Evolutionary conservation across 495 filamentous ascomycete genomes (phyloP).

Genomic region (Trichoderma reesei): DNA sequence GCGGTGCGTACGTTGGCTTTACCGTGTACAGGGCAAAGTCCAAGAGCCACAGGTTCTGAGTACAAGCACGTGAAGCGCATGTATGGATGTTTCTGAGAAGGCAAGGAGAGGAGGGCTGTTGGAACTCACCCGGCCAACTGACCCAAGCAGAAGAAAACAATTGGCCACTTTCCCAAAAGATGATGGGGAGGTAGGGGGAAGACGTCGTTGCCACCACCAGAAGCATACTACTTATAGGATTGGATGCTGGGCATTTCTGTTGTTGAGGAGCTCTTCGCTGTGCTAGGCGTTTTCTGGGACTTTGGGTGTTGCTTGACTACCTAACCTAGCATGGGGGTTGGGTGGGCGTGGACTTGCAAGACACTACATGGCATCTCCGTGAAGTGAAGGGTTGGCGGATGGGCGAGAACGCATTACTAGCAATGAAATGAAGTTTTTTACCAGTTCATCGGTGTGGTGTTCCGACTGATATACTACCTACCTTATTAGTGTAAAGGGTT

Average conservation of each 20-base stretch:
- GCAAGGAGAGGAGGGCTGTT: neutral
- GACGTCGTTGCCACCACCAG: neutral
- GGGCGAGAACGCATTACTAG: neutral
- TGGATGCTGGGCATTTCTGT: neutral
- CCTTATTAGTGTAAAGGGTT: too few relatives aligned
- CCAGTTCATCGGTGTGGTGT: too few relatives aligned
- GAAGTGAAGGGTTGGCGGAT: too few relatives aligned
- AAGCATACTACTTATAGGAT: neutral
- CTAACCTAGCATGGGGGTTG: neutral
- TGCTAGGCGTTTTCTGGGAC: neutral
- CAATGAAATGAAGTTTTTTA: neutral
- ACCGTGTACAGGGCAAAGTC: slow-evolving; percentile 65
- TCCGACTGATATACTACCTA: too few relatives aligned
- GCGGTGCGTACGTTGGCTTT: slow-evolving; percentile 72
- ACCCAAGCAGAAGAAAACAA: neutral
- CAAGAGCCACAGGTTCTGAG: slow-evolving; percentile 67
- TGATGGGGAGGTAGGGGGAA: neutral
- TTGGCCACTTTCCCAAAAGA: too few relatives aligned
- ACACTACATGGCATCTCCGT: too few relatives aligned
- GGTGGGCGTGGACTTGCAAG: neutral
- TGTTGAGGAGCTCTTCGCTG: neutral
- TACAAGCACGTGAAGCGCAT: neutral
- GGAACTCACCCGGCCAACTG: neutral
- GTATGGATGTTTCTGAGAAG: neutral
- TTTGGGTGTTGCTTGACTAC: neutral